A percentile compares a stretch with the other conserved stretches of the same genome.
These are phyloP conservation scores for Botrytis galanthina DNA, from an alignment of 2,329 filamentous ascomycete species.

Conservation along the genomic window DNA sequence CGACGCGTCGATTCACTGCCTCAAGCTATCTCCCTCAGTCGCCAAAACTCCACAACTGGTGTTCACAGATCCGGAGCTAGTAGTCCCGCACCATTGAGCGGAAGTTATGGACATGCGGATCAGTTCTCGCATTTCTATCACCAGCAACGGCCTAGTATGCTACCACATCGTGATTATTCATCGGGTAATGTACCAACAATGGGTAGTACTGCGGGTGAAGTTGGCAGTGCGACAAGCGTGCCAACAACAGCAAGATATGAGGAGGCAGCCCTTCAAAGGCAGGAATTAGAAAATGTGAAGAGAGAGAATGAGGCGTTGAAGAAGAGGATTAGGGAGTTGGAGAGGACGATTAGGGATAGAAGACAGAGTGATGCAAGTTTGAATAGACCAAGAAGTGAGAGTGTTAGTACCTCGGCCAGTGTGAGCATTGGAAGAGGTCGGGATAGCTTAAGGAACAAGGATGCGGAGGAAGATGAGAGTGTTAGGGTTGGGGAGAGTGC, in stretches of 20 bases:
- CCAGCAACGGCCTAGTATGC: constrained; percentile 28
- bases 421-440: constrained; percentile 37
- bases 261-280: constrained; percentile 58
- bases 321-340: constrained; percentile 60
- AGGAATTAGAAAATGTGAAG: constrained; percentile 60
- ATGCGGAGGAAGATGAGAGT: constrained; percentile 52
- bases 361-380: constrained; percentile 44
- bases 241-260: constrained; percentile 60
- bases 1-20: constrained; percentile 28
- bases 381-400: constrained; percentile 47
- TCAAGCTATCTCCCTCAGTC: constrained; percentile 32
- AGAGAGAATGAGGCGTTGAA: constrained; percentile 63
- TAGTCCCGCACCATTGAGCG: constrained; percentile 32
- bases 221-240: constrained; percentile 44
- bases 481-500: constrained; percentile 62
- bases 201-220: constrained; percentile 9
- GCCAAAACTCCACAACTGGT: constrained; percentile 37
- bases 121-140: constrained; percentile 35
- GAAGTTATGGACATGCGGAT: constrained; percentile 35
- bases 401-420: constrained; percentile 53
- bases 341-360: constrained; percentile 47
- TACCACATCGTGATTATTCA: constrained; percentile 33
- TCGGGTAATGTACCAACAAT: constrained; percentile 25
- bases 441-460: constrained; percentile 45
- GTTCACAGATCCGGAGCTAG: constrained; percentile 36